A percentile compares a stretch with the other conserved stretches of the same genome.
phyloP scores from a whole-genome alignment of 108 stramenopile genomes.

The Bacterosira constricta region DNA sequence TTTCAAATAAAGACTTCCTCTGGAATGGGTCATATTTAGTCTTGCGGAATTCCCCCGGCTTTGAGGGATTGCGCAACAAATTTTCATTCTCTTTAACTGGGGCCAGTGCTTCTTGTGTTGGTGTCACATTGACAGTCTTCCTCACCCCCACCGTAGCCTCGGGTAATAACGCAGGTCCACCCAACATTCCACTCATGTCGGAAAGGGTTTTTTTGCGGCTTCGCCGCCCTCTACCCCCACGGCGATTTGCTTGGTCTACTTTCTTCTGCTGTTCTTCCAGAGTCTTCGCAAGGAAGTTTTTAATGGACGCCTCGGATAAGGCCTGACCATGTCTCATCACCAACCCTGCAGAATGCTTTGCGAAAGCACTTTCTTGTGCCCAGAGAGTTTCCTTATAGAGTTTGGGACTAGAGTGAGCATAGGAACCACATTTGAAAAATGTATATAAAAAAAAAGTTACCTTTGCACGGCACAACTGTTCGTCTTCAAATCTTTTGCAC shows the following conservation, averaged over 20 bases:
- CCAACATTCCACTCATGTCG: constrained; percentile 79
- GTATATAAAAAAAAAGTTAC: no score
- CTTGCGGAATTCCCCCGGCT: constrained; percentile 48
- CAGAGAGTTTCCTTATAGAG: no score
- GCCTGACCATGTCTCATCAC: constrained; percentile 84
- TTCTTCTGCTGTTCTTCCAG: constrained; percentile 58
- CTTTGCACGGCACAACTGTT: constrained; percentile 70
- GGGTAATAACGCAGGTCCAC: constrained; percentile 15
- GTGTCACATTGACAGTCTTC: background rate
- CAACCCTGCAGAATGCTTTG: constrained; percentile 66
- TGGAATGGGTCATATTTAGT: constrained; percentile 49
- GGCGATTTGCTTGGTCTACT: constrained; percentile 74
- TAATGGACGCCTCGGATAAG: constrained; percentile 72
- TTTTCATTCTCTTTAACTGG: constrained; percentile 44
- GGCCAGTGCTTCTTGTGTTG: constrained; percentile 13
- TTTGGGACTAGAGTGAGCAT: no score
- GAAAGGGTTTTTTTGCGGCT: constrained; percentile 79
- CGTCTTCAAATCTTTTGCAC: constrained; percentile 85
- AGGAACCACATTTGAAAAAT: no score
- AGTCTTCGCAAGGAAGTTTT: constrained; percentile 60
- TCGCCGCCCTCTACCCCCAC: constrained; percentile 77
- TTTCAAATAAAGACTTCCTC: background rate
- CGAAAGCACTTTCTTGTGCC: constrained; percentile 45
- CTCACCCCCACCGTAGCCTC: background rate
- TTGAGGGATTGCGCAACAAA: constrained; percentile 43